These are phyloP conservation scores for Eutypa lata DNA, from an alignment of 2,329 filamentous ascomycete species.

Conservation along the genomic window DNA sequence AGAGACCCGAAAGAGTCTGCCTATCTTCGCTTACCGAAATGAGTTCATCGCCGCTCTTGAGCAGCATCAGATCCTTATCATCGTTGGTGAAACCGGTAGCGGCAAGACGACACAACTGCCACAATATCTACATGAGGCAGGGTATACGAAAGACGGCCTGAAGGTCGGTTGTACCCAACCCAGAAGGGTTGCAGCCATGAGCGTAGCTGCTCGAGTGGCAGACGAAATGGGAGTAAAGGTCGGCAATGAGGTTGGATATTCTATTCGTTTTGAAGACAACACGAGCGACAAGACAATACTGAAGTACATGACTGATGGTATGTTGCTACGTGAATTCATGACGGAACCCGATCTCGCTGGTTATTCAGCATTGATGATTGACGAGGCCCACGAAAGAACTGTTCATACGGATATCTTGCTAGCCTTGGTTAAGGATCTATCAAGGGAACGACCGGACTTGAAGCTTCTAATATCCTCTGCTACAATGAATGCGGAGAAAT, in stretches of 20 bases:
- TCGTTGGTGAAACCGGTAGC: constrained; percentile 91
- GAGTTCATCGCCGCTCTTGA: constrained; percentile 83
- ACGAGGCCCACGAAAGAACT: constrained; percentile 94
- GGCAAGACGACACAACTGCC: constrained; percentile 96
- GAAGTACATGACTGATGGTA: constrained; percentile 97
- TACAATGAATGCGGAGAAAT: constrained; percentile 91
- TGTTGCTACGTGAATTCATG: constrained; percentile 86
- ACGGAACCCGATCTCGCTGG: constrained; percentile 79
- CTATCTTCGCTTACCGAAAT: constrained; percentile 84
- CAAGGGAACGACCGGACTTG: constrained; percentile 76
- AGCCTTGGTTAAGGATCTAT: constrained; percentile 84
- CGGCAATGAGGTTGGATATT: constrained; percentile 90
- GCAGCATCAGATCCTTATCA: constrained; percentile 81
- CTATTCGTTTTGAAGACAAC: constrained; percentile 90
- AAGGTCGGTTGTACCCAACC: constrained; percentile 95
- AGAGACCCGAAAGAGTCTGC: constrained; percentile 84
- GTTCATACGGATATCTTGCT: constrained; percentile 88
- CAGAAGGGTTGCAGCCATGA: constrained; percentile 94
- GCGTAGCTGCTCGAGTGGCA: constrained; percentile 90
- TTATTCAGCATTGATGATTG: constrained; percentile 91
- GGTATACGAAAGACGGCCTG: constrained; percentile 77
- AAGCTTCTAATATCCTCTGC: constrained; percentile 91
- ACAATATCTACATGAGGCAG: constrained; percentile 89
- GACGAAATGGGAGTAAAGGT: constrained; percentile 90
- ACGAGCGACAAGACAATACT: constrained; percentile 88